Conservation (phyloP, 176 grass and related monocot species). For the Cenchrus purpureus region DNA sequence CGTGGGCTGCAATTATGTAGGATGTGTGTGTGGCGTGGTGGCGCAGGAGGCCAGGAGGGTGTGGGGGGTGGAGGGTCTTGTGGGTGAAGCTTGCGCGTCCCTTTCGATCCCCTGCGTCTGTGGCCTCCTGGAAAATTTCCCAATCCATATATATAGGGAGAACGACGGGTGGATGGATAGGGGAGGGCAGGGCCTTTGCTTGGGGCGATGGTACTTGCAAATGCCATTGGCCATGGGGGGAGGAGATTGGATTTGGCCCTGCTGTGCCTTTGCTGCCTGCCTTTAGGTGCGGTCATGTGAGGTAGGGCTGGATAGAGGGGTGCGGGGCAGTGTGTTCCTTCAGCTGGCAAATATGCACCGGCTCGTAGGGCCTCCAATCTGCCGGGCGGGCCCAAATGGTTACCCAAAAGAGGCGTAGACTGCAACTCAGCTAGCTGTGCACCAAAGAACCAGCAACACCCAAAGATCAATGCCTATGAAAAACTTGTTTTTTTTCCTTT, state of each 20-base stretch:
- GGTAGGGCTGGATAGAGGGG: slow-evolving; percentile 45
- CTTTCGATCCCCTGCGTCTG: slow-evolving; percentile 38
- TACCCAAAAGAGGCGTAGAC: not conserved
- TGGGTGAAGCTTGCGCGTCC: slow-evolving; percentile 44
- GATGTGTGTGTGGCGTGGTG: not conserved
- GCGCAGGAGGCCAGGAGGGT: not conserved
- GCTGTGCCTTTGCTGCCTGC: not conserved
- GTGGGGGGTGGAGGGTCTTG: not conserved
- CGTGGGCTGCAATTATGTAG: slow-evolving; percentile 1
- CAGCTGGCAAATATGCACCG: slow-evolving; percentile 22
- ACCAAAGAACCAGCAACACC: not conserved
- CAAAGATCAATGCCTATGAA: not conserved
- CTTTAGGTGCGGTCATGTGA: slow-evolving; percentile 61
- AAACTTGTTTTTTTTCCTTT: too few species aligned
- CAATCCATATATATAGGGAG: slow-evolving; percentile 62
- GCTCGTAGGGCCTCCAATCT: not conserved
- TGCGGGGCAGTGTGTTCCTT: slow-evolving; percentile 37
- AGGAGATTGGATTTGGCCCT: slow-evolving; percentile 52
- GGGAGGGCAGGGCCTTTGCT: slow-evolving; percentile 28
- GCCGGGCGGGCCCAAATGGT: not conserved
- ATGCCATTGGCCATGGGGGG: not conserved
- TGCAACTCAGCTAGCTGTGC: not conserved
- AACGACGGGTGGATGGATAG: slow-evolving; percentile 37
- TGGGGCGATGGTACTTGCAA: slow-evolving; percentile 34
- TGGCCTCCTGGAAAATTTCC: slow-evolving; percentile 42